Evolutionary conservation across 768 basidiomycete species (phyloP), one percentile per base, ranked within the genome.

Genomic region (Suillus subalutaceus): DNA sequence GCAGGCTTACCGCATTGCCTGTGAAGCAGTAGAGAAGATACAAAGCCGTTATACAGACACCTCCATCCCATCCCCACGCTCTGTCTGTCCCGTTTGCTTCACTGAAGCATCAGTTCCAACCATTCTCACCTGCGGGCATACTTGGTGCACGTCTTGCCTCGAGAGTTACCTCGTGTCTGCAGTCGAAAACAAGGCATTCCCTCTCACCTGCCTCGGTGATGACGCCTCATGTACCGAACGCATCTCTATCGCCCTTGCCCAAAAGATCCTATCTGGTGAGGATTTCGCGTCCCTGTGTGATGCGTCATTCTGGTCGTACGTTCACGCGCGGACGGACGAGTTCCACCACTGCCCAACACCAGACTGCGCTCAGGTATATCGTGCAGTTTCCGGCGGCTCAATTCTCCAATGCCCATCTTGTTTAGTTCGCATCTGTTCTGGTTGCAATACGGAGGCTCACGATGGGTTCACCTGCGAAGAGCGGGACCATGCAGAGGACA

Each of bases 291-390:
- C 82, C 0, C 69, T 93, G 44, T 77, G 86, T 20, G 79, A 85
- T 16, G 85, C 90, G 0, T 84, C 91, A 0, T 88, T 90, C 69
- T 79, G 85, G n/a, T 74, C 84, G 0, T 81, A 93, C 71, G 79
- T 92, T 23, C 85, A 88, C 66, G 76, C 84, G 3, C 84, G 84
- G 46, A 81, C 90, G 0, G 77, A 82, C 9, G 89, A 93, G 65
- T 90, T 90, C 69, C 83, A 86, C 66, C 89, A 87, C 69, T 94
- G 93, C 75, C 93, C 92, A 0, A 89, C 91, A 0, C 89, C 93
- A 0, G 90, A 94, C 73, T 94, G 93, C 70, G 79, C 80, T 0
- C 89, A 92, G 70, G 82, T 93, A 7, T 94, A 94, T 72, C 87
- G 90, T 32, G 72, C 82, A 2, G 84, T 82, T 0, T 78, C 83